Percentiles rank a stretch among this genome's conserved stretches.
Evolutionary conservation across 805 yeast species (phyloP).

Genomic region (Metschnikowia corniflorae): DNA sequence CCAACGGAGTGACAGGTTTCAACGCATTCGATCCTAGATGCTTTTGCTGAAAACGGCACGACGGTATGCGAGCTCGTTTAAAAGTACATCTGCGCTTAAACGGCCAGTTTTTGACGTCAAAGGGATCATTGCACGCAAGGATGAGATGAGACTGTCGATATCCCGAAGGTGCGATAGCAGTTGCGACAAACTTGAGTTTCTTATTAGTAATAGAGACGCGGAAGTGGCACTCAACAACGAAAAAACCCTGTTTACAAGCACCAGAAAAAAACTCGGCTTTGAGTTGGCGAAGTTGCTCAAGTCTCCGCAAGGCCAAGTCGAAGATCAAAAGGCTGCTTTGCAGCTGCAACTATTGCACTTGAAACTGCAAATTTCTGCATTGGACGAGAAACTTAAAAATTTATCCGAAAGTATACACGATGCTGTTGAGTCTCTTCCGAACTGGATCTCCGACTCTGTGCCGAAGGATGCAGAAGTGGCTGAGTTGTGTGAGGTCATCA

Average conservation of each 20-base stretch:
- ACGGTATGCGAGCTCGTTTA: slow-evolving; percentile 16
- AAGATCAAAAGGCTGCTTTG: slow-evolving; percentile 8
- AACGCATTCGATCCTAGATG: too few species aligned
- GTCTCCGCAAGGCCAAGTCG: slow-evolving; percentile 2
- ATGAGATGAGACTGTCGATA: slow-evolving; percentile 27
- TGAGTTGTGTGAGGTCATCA: slow-evolving; percentile 49
- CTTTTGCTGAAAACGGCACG: background rate
- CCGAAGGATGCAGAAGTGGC: slow-evolving; percentile 37
- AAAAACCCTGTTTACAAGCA: slow-evolving; percentile 26
- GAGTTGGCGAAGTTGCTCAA: slow-evolving; percentile 24
- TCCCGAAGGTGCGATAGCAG: slow-evolving; percentile 23
- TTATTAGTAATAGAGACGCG: slow-evolving; percentile 23
- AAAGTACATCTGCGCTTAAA: slow-evolving; percentile 16
- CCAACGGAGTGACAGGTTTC: too few species aligned
- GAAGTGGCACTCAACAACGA: slow-evolving; percentile 23
- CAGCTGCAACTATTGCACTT: slow-evolving; percentile 20
- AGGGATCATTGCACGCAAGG: slow-evolving; percentile 10
- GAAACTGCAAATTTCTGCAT: slow-evolving; percentile 24
- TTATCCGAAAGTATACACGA: slow-evolving; percentile 36
- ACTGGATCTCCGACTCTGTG: slow-evolving; percentile 50
- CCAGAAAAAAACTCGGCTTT: slow-evolving; percentile 27
- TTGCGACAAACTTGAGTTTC: slow-evolving; percentile 22
- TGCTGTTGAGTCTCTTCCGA: slow-evolving; percentile 58
- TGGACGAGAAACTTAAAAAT: slow-evolving; percentile 23
- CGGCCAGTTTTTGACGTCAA: slow-evolving; percentile 17